Percentiles rank a stretch among this genome's conserved stretches.
Evolutionary conservation across 306 rosid species (phyloP).

Genomic region (Glycine tomentella): DNA sequence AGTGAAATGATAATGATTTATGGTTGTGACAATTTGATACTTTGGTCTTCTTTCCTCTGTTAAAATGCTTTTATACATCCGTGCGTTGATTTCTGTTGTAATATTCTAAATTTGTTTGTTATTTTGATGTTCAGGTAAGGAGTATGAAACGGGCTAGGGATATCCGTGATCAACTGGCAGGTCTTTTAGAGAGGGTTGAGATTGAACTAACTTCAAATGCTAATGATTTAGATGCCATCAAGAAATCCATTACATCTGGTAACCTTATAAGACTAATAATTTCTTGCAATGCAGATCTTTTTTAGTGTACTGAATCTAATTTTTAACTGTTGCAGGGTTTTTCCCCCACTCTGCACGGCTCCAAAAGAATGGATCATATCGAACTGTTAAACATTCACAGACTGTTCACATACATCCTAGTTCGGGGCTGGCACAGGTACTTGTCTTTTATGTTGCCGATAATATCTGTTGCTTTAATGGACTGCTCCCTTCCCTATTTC

Average conservation of each 20-base stretch:
- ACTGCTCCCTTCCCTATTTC: not conserved
- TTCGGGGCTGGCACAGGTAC: slow-evolving; percentile 88
- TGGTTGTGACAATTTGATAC: slow-evolving; percentile 21
- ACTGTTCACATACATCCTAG: slow-evolving; percentile 97
- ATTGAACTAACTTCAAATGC: slow-evolving; percentile 74
- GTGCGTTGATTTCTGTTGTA: slow-evolving; percentile 30
- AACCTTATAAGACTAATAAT: slow-evolving; percentile 29
- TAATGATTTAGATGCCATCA: slow-evolving; percentile 75
- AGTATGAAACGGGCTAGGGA: slow-evolving; percentile 99
- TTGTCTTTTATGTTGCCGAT: slow-evolving; percentile 8
- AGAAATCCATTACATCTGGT: slow-evolving; percentile 93
- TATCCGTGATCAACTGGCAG: slow-evolving; percentile 93
- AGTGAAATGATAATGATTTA: slow-evolving; percentile 20
- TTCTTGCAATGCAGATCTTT: not conserved
- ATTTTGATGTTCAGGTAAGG: slow-evolving; percentile 68
- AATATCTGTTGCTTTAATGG: slow-evolving; percentile 14
- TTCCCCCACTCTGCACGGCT: slow-evolving; percentile 84
- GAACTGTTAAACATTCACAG: slow-evolving; percentile 80
- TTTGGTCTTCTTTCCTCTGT: slow-evolving; percentile 15
- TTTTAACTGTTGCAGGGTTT: slow-evolving; percentile 61
- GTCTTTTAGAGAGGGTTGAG: slow-evolving; percentile 92
- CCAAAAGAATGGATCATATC: slow-evolving; percentile 88
- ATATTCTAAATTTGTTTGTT: slow-evolving; percentile 22
- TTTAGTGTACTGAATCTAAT: slow-evolving; percentile 37
- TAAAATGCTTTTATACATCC: not conserved